phyloP scores from a whole-genome alignment of 768 basidiomycete genomes.

The Lentinula sp. region DNA sequence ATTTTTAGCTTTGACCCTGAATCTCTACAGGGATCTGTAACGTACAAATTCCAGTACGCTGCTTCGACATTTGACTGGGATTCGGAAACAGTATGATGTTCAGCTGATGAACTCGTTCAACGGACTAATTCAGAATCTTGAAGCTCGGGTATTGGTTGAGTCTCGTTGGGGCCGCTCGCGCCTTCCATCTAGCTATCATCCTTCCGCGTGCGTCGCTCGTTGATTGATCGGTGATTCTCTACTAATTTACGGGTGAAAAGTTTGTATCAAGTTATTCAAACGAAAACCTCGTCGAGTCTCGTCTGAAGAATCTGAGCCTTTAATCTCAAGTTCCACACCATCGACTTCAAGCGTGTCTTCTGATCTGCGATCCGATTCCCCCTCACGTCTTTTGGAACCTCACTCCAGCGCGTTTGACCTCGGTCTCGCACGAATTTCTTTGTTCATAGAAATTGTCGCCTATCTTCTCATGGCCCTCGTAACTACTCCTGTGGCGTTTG shows the following conservation, averaged over 20 bases:
- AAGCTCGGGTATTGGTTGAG: constrained; percentile 76
- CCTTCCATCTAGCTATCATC: constrained; percentile 46
- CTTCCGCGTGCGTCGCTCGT: constrained; percentile 47
- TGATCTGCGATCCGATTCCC: constrained; percentile 12
- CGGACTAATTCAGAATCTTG: constrained; percentile 34
- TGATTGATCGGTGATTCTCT: neutral
- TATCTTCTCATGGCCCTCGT: constrained; percentile 47
- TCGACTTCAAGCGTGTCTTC: constrained; percentile 10
- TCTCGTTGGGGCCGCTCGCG: constrained; percentile 44
- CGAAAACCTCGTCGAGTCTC: constrained; percentile 24
- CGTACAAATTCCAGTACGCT: constrained; percentile 63
- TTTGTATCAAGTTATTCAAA: constrained; percentile 48
- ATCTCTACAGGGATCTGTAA: constrained; percentile 42
- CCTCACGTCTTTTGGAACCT: constrained; percentile 6
- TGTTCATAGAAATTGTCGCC: constrained; percentile 47
- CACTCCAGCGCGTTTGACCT: constrained; percentile 59
- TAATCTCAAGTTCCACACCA: constrained; percentile 14
- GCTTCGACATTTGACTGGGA: constrained; percentile 58
- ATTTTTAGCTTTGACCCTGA: neutral
- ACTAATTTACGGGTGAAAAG: constrained; percentile 23
- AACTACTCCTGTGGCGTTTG: constrained; percentile 42
- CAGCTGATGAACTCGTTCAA: neutral
- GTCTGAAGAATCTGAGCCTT: constrained; percentile 23
- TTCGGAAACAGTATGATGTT: constrained; percentile 49
- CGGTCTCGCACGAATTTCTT: constrained; percentile 54